These are phyloP conservation scores for Phlegmacium glaucopus DNA, from an alignment of 768 basidiomycete species.

Conservation along the genomic window DNA sequence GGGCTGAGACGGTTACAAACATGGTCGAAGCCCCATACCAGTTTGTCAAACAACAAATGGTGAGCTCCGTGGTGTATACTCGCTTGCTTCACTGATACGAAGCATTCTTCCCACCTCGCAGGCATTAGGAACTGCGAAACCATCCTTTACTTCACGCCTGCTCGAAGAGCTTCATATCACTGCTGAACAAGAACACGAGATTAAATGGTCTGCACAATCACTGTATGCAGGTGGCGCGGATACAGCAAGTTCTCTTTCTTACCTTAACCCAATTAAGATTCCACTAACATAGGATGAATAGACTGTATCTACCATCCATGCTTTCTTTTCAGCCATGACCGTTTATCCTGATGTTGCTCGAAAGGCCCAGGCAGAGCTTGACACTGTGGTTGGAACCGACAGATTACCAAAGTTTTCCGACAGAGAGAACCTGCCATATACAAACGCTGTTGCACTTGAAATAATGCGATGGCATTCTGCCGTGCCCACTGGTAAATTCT, in stretches of 20 bases:
- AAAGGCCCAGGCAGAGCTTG: no score
- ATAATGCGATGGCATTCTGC: no score
- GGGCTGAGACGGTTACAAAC: no score
- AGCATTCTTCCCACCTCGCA: constrained; percentile 6
- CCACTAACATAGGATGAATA: constrained; percentile 8
- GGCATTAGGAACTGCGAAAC: constrained; percentile 28
- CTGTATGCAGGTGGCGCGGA: constrained; percentile 48
- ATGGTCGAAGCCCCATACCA: no score
- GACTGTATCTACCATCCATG: constrained; percentile 36
- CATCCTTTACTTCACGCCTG: constrained; percentile 31
- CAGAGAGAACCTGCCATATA: no score
- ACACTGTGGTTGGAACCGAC: no score
- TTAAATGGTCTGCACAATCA: constrained; percentile 44
- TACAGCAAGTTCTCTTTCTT: constrained; percentile 21
- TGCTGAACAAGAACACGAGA: constrained; percentile 30
- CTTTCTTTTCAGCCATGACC: constrained; percentile 38
- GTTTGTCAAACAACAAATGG: no score
- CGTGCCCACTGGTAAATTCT: no score
- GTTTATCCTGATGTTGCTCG: constrained; percentile 35
- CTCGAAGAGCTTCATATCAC: constrained; percentile 27
- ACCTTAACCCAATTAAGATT: not conserved
- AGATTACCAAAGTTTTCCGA: no score
- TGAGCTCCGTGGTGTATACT: constrained; percentile 33
- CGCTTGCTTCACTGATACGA: not conserved
- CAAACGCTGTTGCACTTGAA: no score